Conservation (phyloP, 2,329 filamentous ascomycete species). For the Dactylonectria estremocensis region DNA sequence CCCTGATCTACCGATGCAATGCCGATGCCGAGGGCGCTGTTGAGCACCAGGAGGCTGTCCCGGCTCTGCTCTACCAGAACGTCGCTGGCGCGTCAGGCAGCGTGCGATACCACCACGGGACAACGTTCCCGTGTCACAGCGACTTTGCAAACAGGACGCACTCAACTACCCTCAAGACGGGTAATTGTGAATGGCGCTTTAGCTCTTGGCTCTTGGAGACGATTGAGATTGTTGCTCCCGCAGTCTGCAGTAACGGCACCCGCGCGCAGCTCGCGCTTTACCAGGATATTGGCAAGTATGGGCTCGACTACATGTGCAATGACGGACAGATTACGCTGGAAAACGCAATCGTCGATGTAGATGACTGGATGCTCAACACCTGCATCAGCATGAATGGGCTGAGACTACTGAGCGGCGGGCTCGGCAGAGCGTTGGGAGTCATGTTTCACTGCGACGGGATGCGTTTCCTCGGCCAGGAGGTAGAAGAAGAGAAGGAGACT, state of each 20-base stretch:
- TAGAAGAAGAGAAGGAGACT: background rate
- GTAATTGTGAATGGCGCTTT: background rate
- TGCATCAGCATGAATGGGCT: constrained; percentile 15
- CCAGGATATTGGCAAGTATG: background rate
- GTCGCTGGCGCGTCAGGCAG: background rate
- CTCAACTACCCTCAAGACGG: background rate
- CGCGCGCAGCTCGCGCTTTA: constrained; percentile 17
- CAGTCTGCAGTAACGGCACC: constrained; percentile 14
- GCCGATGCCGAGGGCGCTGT: background rate
- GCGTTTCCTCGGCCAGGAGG: background rate
- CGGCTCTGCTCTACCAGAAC: constrained; percentile 9
- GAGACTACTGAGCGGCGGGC: background rate
- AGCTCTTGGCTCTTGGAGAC: background rate
- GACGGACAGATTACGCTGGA: background rate
- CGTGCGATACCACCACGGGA: constrained; percentile 2
- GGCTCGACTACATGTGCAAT: constrained; percentile 11
- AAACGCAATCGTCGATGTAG: constrained; percentile 5
- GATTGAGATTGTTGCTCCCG: constrained; percentile 12
- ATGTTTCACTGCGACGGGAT: constrained; percentile 21
- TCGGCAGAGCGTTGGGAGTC: constrained; percentile 2
- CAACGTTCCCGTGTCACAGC: constrained; percentile 11
- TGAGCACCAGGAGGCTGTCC: constrained; percentile 7
- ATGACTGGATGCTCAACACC: constrained; percentile 24
- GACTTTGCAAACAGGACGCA: background rate
- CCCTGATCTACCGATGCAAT: constrained; percentile 23